A percentile compares a stretch with the other conserved stretches of the same genome.
Conservation (phyloP, 768 basidiomycete species). For the Epithele typhae region DNA sequence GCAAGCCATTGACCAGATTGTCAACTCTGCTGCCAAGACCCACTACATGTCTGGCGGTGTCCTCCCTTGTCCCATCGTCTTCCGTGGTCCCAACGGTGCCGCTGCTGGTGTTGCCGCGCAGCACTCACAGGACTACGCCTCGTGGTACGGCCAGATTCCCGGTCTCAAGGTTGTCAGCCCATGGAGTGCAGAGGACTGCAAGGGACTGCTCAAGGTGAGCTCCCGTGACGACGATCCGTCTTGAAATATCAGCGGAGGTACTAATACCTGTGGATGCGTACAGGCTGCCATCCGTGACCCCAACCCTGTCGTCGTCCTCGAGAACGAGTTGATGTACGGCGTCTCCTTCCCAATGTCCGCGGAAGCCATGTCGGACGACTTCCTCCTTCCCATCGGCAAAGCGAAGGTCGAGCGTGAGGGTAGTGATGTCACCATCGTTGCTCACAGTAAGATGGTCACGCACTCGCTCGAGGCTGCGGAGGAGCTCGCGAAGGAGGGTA, state of each 20-base stretch:
- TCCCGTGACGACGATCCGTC: not conserved
- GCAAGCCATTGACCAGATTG: constrained; percentile 99
- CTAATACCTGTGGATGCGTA: not conserved
- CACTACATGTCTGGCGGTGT: constrained; percentile 99
- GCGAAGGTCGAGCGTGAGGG: constrained; percentile 94
- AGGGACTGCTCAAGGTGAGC: constrained; percentile 89
- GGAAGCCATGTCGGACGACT: constrained; percentile 94
- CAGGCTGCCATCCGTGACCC: constrained; percentile 97
- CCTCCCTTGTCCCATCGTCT: constrained; percentile 96
- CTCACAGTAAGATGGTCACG: constrained; percentile 97
- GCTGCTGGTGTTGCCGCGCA: constrained; percentile 96
- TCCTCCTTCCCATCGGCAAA: constrained; percentile 95
- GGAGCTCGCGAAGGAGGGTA: constrained; percentile 87
- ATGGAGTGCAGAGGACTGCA: constrained; percentile 99
- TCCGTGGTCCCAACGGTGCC: constrained; percentile 99
- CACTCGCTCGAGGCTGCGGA: constrained; percentile 95
- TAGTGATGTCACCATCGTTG: constrained; percentile 91
- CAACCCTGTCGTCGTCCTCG: constrained; percentile 97
- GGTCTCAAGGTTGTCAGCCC: constrained; percentile 98
- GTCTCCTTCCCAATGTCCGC: constrained; percentile 93
- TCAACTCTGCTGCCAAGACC: constrained; percentile 99
- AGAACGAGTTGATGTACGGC: constrained; percentile 99
- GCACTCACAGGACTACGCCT: constrained; percentile 96
- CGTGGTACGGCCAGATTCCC: constrained; percentile 91
- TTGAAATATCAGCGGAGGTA: not conserved